Evolutionary conservation across 2,329 filamentous ascomycete genomes (phyloP).

Genomic region (Neocatenulostroma microsporum): DNA sequence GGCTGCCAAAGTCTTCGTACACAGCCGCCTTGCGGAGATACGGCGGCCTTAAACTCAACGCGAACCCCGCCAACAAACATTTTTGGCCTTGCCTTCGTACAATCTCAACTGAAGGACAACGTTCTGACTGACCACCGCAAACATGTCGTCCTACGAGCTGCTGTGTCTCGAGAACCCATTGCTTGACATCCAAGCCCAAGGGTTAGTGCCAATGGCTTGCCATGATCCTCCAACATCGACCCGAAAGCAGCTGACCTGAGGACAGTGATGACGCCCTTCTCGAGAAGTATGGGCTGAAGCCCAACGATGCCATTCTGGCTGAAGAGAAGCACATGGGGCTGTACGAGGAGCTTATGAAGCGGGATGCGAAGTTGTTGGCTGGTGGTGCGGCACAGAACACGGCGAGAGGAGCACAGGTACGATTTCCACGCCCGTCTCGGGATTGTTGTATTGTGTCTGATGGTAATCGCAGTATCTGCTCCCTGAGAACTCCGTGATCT

Average conservation of each 20-base stretch:
- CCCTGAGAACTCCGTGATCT: conserved; percentile 79
- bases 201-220: conserved; percentile 38
- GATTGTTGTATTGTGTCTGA: background rate
- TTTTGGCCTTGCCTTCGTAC: too few relatives aligned
- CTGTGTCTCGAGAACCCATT: conserved; percentile 96
- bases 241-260: conserved; percentile 22
- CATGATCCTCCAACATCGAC: too few relatives aligned
- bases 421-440: conserved; percentile 3
- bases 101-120: too few relatives aligned
- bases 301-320: conserved; percentile 95
- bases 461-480: conserved; percentile 64
- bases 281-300: conserved; percentile 86
- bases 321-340: conserved; percentile 82
- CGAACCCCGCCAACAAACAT: too few relatives aligned
- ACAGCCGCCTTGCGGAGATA: too few relatives aligned
- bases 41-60: too few relatives aligned
- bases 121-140: too few relatives aligned
- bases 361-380: conserved; percentile 86
- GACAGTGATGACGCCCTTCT: conserved; percentile 72
- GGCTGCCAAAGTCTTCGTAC: too few relatives aligned
- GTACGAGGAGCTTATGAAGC: conserved; percentile 88
- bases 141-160: conserved; percentile 83
- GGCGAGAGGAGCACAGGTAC: conserved; percentile 76
- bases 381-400: conserved; percentile 97
- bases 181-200: conserved; percentile 85